Conservation (phyloP, 2,329 filamentous ascomycete species). For the Talaromyces marneffei region DNA sequence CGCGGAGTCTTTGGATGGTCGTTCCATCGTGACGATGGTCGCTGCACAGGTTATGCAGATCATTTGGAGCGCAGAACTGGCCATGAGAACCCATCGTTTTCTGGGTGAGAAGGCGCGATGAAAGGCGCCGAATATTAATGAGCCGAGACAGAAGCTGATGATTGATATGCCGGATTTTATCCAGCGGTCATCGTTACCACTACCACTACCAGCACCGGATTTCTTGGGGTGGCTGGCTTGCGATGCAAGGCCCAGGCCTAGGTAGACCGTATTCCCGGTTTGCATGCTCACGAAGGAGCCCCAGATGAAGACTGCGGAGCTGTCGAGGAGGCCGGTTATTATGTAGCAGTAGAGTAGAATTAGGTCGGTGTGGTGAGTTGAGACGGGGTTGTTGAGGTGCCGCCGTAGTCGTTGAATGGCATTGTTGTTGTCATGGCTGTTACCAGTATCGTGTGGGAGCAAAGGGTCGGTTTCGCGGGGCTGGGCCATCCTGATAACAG, state of each 20-base stretch:
- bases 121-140: slow-evolving; percentile 63
- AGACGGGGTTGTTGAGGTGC: slow-evolving; percentile 43
- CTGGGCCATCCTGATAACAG: neutral
- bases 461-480: neutral
- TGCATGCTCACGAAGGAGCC: slow-evolving; percentile 64
- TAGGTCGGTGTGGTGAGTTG: slow-evolving; percentile 59
- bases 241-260: slow-evolving; percentile 61
- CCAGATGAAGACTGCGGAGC: slow-evolving; percentile 69
- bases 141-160: slow-evolving; percentile 64
- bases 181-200: slow-evolving; percentile 45
- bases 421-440: neutral
- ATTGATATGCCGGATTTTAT: slow-evolving; percentile 68
- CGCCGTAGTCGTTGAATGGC: neutral
- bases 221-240: slow-evolving; percentile 26
- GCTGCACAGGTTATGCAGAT: slow-evolving; percentile 49
- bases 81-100: slow-evolving; percentile 40
- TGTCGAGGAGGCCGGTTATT: slow-evolving; percentile 72
- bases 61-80: slow-evolving; percentile 53
- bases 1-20: neutral
- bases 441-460: neutral
- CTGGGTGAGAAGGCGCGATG: slow-evolving; percentile 49
- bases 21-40: slow-evolving; percentile 45
- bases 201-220: slow-evolving; percentile 34
- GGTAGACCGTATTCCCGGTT: slow-evolving; percentile 56
- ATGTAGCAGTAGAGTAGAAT: slow-evolving; percentile 67